A percentile compares a stretch with the other conserved stretches of the same genome.
Evolutionary conservation across 306 rosid genomes (phyloP).

Genomic region (Cicer bijugum): DNA sequence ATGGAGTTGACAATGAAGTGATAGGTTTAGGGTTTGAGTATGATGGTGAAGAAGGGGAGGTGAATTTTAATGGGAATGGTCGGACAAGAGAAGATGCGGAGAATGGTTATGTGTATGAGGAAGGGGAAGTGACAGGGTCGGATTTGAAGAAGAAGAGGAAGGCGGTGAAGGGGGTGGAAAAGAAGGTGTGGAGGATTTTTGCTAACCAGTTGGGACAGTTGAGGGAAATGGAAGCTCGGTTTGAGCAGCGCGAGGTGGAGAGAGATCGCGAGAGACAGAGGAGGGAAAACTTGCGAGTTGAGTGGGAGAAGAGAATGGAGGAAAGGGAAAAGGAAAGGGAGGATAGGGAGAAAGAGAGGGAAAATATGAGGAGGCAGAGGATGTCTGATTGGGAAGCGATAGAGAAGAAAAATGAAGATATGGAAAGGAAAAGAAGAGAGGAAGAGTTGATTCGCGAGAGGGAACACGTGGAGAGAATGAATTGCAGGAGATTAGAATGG

Average conservation of each 20-base stretch:
- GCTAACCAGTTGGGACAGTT: conserved; percentile 68
- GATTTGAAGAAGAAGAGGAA: conserved; percentile 74
- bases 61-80: conserved; percentile 68
- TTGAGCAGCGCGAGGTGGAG: conserved; percentile 77
- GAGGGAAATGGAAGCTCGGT: conserved; percentile 78
- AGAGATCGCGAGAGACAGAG: conserved; percentile 78
- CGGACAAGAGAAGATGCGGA: conserved; percentile 69
- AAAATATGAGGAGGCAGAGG: conserved; percentile 68
- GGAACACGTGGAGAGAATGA: conserved; percentile 87
- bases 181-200: conserved; percentile 75
- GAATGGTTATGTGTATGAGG: conserved; percentile 73
- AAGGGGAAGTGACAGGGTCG: conserved; percentile 64
- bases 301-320: conserved; percentile 72
- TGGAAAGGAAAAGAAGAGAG: conserved; percentile 82
- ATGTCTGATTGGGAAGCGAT: conserved; percentile 76
- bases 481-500: conserved; percentile 77
- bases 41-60: conserved; percentile 78
- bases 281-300: conserved; percentile 61
- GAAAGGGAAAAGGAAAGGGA: conserved; percentile 67
- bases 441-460: conserved; percentile 67
- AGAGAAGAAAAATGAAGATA: conserved; percentile 76
- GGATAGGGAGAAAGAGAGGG: conserved; percentile 65
- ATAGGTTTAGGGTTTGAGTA: conserved; percentile 83
- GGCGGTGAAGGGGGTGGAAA: conserved; percentile 63
- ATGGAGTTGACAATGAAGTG: conserved; percentile 84